Evolutionary conservation across 129 eudicot species (phyloP), one percentile per base, ranked within the genome.

Genomic region (Logfia minima): DNA sequence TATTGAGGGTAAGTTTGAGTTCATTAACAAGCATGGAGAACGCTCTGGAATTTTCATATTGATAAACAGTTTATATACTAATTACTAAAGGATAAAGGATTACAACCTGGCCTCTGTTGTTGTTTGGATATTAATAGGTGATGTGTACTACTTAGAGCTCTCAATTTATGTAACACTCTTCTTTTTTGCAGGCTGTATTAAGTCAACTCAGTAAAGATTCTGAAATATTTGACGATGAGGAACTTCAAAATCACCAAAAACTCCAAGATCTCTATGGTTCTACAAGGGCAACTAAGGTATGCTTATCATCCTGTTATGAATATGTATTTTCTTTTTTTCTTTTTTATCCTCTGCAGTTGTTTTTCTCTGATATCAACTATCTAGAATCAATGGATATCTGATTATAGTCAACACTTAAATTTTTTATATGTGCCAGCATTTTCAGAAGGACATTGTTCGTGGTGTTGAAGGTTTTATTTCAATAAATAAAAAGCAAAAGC

Each of bases 231-330:
- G 88, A 91, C 66, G 96, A 91, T 8, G 87, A 77, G 8, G 92
- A 89, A 80, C 77, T 83, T 67, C 77, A 85, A 63, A 74, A 76
- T 78, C 89, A 87, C 64, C 79, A 89, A 67, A 85, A 88, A 62
- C 92, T 94, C 58, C 92, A 88, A 32, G 80, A 87, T 78, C 86
- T 94, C 22, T 94, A 87, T 79, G 85, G 68, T 59, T 91, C 99
- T 35, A 94, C 99, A 39, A 89, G 93, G 89, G 92, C 80, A 31
- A 82, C 93, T 72, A 94, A 94, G 97, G 99, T 94, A 89, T 68
- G 72, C 22, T 73, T 22, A 29, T 13, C 17, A 21, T 41, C 43
- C 66, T 60, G 32, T 52, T 32, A 29, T 77, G 23, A 43, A n/a
- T 13, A 13, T 67, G 71, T 66, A 53, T 28, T 22, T 75, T 71